phyloP scores from a whole-genome alignment of 495 filamentous ascomycete genomes.

The Aspergillus nidulans region DNA sequence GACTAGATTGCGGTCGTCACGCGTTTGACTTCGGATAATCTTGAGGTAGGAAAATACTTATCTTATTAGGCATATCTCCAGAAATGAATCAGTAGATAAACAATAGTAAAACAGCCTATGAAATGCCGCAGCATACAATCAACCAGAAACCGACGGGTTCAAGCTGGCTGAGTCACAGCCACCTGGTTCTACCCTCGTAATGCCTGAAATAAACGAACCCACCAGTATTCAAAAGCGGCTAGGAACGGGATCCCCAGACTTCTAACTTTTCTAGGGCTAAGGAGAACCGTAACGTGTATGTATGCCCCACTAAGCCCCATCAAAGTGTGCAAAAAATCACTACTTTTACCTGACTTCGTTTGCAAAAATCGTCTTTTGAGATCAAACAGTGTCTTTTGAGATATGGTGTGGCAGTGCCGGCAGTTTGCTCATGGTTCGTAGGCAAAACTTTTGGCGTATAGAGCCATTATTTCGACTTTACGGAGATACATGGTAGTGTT shows the following conservation, averaged over 20 bases:
- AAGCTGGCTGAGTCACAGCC: conserved; percentile 6
- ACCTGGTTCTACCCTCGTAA: conserved; percentile 5
- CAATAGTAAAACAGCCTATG: neutral
- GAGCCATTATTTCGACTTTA: neutral
- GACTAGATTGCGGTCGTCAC: neutral
- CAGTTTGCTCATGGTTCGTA: neutral
- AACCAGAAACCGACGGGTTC: neutral
- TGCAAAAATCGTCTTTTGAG: neutral
- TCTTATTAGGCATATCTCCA: too few relatives aligned
- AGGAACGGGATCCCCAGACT: neutral
- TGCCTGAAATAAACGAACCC: conserved; percentile 11
- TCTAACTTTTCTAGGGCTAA: conserved; percentile 4
- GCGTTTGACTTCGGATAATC: neutral
- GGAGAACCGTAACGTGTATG: neutral
- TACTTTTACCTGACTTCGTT: neutral
- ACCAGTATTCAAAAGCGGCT: neutral
- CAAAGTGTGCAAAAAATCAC: neutral
- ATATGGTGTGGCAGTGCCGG: too few relatives aligned
- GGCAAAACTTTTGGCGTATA: neutral
- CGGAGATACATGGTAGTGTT: neutral
- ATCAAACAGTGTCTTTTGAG: neutral
- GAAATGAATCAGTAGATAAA: neutral
- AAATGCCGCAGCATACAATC: conserved; percentile 1
- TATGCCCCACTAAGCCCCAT: neutral
- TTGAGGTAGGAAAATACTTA: neutral